phyloP scores from a whole-genome alignment of 1,139 yeast species.

The Pichia inconspicua region DNA sequence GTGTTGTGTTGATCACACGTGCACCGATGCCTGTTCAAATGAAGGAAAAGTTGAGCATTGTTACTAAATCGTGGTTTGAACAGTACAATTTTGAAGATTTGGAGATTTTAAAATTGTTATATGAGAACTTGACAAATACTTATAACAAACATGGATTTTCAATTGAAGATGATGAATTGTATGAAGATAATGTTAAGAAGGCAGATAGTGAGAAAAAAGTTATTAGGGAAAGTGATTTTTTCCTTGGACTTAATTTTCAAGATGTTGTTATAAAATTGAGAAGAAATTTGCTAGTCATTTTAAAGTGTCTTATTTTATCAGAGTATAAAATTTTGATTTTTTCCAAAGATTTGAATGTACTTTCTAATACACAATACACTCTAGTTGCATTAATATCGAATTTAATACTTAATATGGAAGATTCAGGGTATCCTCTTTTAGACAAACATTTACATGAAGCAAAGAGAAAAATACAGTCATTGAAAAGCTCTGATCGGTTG shows the following conservation, averaged over 20 bases:
- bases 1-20: constrained; percentile 71
- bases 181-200: constrained; percentile 13
- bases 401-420: constrained; percentile 61
- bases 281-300: constrained; percentile 53
- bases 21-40: constrained; percentile 85
- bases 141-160: constrained; percentile 29
- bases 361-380: constrained; percentile 74
- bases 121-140: constrained; percentile 56
- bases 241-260: constrained; percentile 69
- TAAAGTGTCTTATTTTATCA: constrained; percentile 74
- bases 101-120: constrained; percentile 58
- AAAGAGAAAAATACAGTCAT: constrained; percentile 53
- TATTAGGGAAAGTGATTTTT: constrained; percentile 46
- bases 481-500: constrained; percentile 69
- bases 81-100: constrained; percentile 73
- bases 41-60: constrained; percentile 82
- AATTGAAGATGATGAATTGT: constrained; percentile 27
- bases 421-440: constrained; percentile 73
- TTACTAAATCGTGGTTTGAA: constrained; percentile 76
- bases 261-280: constrained; percentile 56
- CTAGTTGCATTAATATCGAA: constrained; percentile 70
- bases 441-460: constrained; percentile 46
- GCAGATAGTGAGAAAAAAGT: constrained; percentile 20
- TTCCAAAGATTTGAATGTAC: constrained; percentile 74
- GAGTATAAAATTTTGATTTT: constrained; percentile 52